These are phyloP conservation scores for Eucalyptus pauciflora DNA, from an alignment of 345 rosid species.

Conservation along the genomic window DNA sequence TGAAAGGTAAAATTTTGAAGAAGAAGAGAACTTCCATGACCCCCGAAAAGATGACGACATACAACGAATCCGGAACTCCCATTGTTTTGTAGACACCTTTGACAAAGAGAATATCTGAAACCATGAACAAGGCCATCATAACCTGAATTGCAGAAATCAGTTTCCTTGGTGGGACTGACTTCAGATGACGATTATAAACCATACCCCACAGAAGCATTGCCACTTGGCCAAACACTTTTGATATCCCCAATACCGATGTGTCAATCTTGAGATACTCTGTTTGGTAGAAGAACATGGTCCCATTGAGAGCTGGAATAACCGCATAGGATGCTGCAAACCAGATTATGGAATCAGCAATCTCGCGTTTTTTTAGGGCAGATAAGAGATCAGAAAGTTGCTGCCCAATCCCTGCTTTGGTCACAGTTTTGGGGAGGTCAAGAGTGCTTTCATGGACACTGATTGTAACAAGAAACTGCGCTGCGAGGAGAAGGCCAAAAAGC, in stretches of 20 bases:
- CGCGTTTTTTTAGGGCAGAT: constrained; percentile 39
- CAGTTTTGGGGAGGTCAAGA: constrained; percentile 33
- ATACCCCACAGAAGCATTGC: constrained; percentile 78
- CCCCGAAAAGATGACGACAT: constrained; percentile 57
- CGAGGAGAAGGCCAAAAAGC: constrained; percentile 32
- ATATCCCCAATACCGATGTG: constrained; percentile 58
- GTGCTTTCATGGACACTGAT: constrained; percentile 33
- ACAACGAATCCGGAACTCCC: constrained; percentile 54
- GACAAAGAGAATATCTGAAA: constrained; percentile 65
- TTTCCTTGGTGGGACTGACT: constrained; percentile 50
- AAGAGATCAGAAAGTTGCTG: constrained; percentile 57
- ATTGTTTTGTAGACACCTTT: constrained; percentile 43
- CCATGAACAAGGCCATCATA: constrained; percentile 46
- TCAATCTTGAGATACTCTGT: constrained; percentile 47
- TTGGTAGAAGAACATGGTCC: constrained; percentile 95
- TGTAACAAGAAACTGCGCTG: constrained; percentile 53
- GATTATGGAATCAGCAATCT: constrained; percentile 49
- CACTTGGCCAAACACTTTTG: constrained; percentile 79
- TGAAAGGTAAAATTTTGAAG: constrained; percentile 75
- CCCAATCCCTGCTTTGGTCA: constrained; percentile 40
- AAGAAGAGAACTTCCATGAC: constrained; percentile 58
- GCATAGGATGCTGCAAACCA: constrained; percentile 83
- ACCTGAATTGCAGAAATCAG: constrained; percentile 55
- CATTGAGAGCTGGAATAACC: constrained; percentile 60
- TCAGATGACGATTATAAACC: constrained; percentile 40